phyloP scores from a whole-genome alignment of 106 monocot genomes.

The Vanilla planifolia region DNA sequence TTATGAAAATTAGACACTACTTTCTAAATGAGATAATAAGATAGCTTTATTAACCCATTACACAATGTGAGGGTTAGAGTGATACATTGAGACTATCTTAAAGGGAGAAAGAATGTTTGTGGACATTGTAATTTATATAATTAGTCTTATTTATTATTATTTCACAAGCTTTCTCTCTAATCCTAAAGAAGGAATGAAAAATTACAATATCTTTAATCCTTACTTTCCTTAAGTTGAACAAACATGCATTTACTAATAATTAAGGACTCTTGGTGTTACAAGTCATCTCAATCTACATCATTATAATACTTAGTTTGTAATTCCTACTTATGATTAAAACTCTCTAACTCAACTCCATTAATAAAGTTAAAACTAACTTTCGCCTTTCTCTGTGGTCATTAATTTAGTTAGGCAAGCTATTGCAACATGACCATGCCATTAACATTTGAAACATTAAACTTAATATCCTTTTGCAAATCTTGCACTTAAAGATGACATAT shows the following conservation, averaged over 20 bases:
- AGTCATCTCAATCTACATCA: neutral
- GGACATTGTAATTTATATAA: too few species aligned
- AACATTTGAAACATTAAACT: neutral
- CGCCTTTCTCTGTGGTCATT: neutral
- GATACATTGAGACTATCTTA: too few species aligned
- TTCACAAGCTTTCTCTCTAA: too few species aligned
- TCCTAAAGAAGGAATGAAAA: too few species aligned
- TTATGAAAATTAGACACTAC: too few species aligned
- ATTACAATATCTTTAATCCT: neutral
- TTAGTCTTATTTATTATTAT: too few species aligned
- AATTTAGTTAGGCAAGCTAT: neutral
- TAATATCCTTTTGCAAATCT: neutral
- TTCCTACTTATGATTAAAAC: neutral
- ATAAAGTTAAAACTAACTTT: neutral
- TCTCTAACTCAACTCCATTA: neutral
- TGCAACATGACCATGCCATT: neutral
- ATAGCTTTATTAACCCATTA: too few species aligned
- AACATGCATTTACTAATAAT: neutral
- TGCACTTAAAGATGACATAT: neutral
- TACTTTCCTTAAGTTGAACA: neutral
- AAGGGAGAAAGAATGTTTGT: too few species aligned
- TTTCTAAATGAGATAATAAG: too few species aligned
- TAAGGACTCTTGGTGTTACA: neutral
- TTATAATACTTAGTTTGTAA: neutral
- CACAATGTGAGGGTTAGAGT: too few species aligned